Evolutionary conservation across 495 filamentous ascomycete genomes (phyloP), one percentile per base, ranked within the genome.

Genomic region (Hypoxylon trugodes): DNA sequence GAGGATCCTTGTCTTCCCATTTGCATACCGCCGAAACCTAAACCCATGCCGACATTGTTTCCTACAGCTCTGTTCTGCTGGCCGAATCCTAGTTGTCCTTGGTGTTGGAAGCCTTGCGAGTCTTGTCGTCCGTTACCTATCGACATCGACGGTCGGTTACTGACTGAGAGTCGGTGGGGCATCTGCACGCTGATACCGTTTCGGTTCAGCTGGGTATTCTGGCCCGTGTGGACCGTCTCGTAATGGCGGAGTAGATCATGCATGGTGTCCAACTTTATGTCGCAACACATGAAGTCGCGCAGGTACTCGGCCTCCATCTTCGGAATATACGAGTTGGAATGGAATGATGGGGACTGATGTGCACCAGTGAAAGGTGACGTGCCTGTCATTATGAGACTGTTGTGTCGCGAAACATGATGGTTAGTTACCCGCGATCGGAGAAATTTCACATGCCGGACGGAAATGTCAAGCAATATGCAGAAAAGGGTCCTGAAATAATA

Each of bases 271-370:
- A 97, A 82, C 16, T 85, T 94, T 63, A 89, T 79, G 65, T 90
- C 92, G 77, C 95, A 98, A 80, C 95, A 98, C 38, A 85, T 87
- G 77, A 97, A 98, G 77, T 98, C 92, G 68, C 86, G 87, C 91
- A 97, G 93, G 73, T 97, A 98, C 72, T 91, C 92, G 48, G 96
- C 96, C 78, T 98, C 95, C 71, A 98, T 84, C 75, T 97, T 98
- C 5, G 95, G 95, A 35, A 98, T 86, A 76, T 98, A 98, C 24
- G 95, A 98, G 0, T 94, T 96, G 6, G 95, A 98, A 70, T 98
- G 96, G 67, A 89, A 97, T 6, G 94, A 97, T 1, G 96, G 92
- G 15, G 94, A 96, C 74, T 95, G 90, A 71, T 96, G 92, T 26
- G 77, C 80, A 32, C 76, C 71, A 18, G 76, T 79, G 72, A 93